Evolutionary conservation across 2,329 filamentous ascomycete species (phyloP).

Genomic region (Nigrospora oryzae): DNA sequence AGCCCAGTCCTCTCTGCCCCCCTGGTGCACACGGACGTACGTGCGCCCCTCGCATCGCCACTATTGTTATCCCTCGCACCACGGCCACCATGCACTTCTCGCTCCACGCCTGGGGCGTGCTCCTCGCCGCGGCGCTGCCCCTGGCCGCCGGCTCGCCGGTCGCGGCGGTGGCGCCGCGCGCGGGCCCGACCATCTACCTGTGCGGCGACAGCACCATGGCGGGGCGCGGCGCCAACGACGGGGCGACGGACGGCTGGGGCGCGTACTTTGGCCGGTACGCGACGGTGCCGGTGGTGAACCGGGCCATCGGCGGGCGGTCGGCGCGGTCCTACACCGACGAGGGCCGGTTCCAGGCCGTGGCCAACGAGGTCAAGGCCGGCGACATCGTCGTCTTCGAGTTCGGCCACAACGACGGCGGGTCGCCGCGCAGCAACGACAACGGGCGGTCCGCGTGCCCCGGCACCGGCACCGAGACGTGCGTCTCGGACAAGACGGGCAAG

Average conservation of each 20-base stretch:
- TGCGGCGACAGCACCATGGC: conserved; percentile 50
- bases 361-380: conserved; percentile 35
- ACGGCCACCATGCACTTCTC: no score
- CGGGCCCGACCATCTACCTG: conserved; percentile 31
- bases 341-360: conserved; percentile 49
- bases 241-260: conserved; percentile 45
- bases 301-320: conserved; percentile 53
- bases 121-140: no score
- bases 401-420: conserved; percentile 62
- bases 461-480: conserved; percentile 41
- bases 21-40: no score
- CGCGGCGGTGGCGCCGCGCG: no score
- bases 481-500: conserved; percentile 20
- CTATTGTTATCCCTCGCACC: no score
- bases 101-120: no score
- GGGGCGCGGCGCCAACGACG: conserved; percentile 25
- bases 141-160: no score
- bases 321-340: conserved; percentile 55
- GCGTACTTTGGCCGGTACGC: conserved; percentile 42
- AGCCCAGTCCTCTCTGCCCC: no score
- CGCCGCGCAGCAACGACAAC: conserved; percentile 44
- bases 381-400: conserved; percentile 64
- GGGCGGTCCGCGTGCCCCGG: conserved; percentile 50
- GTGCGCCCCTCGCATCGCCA: no score
- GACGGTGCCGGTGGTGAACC: conserved; percentile 42